A percentile compares a stretch with the other conserved stretches of the same genome.
phyloP scores from a whole-genome alignment of 305 asterid genomes.

The Caryopteris hybrid region DNA sequence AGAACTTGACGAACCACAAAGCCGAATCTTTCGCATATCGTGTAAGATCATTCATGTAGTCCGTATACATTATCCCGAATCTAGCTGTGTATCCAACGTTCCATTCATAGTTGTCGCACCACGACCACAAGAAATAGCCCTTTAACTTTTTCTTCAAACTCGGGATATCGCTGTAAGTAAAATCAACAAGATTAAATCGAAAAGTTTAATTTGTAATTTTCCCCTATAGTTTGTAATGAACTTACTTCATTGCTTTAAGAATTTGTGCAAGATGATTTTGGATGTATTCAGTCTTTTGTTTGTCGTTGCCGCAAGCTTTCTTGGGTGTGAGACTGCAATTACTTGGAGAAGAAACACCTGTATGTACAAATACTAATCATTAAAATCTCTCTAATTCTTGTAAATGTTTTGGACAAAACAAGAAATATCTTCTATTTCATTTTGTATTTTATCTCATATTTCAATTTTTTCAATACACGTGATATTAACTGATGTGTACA shows the following conservation, averaged over 20 bases:
- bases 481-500: no score
- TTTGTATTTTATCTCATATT: no score
- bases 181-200: no score
- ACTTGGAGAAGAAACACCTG: not conserved
- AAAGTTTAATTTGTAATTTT: no score
- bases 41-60: conserved; percentile 23
- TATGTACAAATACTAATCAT: not conserved
- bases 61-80: conserved; percentile 31
- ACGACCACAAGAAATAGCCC: conserved; percentile 47
- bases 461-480: no score
- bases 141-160: not conserved
- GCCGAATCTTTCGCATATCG: conserved; percentile 28
- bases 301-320: not conserved
- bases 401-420: no score
- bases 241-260: conserved; percentile 19
- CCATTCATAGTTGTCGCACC: conserved; percentile 43
- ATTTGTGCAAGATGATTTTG: conserved; percentile 22
- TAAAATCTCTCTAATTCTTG: no score
- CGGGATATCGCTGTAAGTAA: not conserved
- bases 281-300: conserved; percentile 1
- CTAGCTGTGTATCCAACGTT: conserved; percentile 26
- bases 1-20: conserved; percentile 18
- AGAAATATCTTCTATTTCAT: no score
- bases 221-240: not conserved
- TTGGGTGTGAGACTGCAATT: not conserved